Percentiles rank a stretch among this genome's conserved stretches.
Evolutionary conservation across 2,329 filamentous ascomycete species (phyloP).

Genomic region (Xenosphaeropsis pyriputrescens): DNA sequence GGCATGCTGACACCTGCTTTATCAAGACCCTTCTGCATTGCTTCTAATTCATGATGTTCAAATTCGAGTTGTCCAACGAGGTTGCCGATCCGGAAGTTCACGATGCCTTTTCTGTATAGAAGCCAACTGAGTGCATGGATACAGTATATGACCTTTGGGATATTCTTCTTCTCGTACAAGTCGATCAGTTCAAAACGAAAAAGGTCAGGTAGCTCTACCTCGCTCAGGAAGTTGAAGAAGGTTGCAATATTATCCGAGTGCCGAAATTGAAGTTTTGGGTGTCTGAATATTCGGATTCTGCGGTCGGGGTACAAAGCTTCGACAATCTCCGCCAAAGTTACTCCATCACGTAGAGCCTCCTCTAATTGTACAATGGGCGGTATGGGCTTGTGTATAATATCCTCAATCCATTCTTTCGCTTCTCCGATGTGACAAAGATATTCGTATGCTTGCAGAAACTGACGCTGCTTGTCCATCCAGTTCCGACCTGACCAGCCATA

Average conservation of each 20-base stretch:
- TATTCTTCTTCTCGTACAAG: conserved; percentile 98
- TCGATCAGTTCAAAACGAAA: conserved; percentile 97
- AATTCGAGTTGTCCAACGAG: conserved; percentile 93
- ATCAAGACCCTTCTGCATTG: conserved; percentile 92
- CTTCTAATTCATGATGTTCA: conserved; percentile 92
- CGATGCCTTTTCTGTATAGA: conserved; percentile 86
- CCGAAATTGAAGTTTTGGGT: conserved; percentile 75
- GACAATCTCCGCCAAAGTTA: conserved; percentile 88
- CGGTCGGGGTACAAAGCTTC: conserved; percentile 71
- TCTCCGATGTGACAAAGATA: conserved; percentile 98
- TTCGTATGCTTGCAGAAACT: conserved; percentile 93
- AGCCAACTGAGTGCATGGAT: conserved; percentile 96
- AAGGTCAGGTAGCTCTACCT: conserved; percentile 83
- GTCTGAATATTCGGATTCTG: conserved; percentile 68
- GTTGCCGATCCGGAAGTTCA: conserved; percentile 93
- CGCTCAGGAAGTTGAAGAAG: conserved; percentile 87
- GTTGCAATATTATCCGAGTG: conserved; percentile 97
- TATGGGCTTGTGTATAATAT: conserved; percentile 71
- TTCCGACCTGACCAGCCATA: conserved; percentile 72
- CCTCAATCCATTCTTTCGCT: conserved; percentile 97
- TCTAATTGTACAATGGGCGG: conserved; percentile 89
- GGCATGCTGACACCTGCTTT: conserved; percentile 93
- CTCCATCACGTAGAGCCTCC: conserved; percentile 80
- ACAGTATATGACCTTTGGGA: conserved; percentile 97
- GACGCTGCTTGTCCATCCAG: conserved; percentile 98